Evolutionary conservation across 257 asterid genomes (phyloP).

Genomic region (Cordia subcordata): DNA sequence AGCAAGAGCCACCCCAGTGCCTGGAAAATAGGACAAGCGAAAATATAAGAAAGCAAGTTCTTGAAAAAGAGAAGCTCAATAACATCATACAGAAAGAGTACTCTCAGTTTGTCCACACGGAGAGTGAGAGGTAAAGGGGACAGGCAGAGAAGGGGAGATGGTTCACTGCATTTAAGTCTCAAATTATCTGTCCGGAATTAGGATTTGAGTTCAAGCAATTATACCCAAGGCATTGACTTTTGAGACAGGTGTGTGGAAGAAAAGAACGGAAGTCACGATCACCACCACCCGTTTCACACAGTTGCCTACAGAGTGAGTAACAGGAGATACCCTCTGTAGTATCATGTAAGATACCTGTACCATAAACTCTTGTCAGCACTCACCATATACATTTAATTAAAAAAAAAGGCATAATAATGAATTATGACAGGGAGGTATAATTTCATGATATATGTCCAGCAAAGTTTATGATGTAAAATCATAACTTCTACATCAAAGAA

Average conservation of each 20-base stretch:
- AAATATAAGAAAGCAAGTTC: background rate
- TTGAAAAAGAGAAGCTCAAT: background rate
- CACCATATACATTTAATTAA: background rate
- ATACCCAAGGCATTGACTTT: constrained; percentile 66
- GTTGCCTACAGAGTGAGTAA: constrained; percentile 93
- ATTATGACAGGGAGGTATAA: background rate
- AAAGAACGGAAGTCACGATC: constrained; percentile 78
- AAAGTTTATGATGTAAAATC: no score
- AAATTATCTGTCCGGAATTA: background rate
- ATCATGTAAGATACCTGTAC: constrained; percentile 90
- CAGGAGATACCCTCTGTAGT: constrained; percentile 87
- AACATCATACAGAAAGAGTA: background rate
- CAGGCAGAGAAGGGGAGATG: background rate
- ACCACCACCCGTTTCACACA: constrained; percentile 93
- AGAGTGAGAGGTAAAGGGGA: background rate
- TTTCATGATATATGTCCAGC: background rate
- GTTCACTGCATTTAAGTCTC: background rate
- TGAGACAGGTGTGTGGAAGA: constrained; percentile 86
- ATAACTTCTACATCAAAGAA: no score
- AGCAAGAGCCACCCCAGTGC: constrained; percentile 82
- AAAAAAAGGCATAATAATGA: background rate
- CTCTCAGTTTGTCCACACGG: background rate
- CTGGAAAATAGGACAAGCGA: constrained; percentile 26
- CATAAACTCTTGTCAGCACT: constrained; percentile 20
- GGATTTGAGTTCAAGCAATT: constrained; percentile 8